These are phyloP conservation scores for Apiospora kogelbergensis DNA, from an alignment of 2,329 filamentous ascomycete species.

Conservation along the genomic window DNA sequence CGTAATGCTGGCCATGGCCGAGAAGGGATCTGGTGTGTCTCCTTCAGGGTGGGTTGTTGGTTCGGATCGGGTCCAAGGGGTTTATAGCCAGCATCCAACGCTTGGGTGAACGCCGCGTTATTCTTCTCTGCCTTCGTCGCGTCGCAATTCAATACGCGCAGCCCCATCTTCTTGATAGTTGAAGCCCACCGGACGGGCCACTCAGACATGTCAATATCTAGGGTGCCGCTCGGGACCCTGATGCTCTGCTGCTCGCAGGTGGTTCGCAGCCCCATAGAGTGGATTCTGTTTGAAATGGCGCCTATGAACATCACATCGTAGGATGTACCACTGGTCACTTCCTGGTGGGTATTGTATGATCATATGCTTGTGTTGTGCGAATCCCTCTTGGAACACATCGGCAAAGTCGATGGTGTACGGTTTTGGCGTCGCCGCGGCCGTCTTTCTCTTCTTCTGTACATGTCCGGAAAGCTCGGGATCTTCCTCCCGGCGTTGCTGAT, in stretches of 20 bases:
- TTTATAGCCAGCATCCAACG: too few species aligned
- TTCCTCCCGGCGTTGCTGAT: not conserved
- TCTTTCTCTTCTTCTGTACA: not conserved
- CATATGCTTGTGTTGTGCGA: not conserved
- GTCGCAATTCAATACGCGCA: too few species aligned
- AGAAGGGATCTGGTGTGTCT: too few species aligned
- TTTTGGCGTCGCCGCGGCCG: not conserved
- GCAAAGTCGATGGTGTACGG: not conserved
- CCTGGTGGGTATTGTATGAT: not conserved
- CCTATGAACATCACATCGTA: not conserved
- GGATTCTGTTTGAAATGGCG: not conserved
- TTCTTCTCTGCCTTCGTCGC: too few species aligned
- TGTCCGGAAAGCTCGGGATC: not conserved
- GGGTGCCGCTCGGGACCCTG: not conserved
- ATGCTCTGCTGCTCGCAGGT: not conserved
- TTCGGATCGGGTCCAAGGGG: too few species aligned
- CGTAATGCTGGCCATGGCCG: not conserved
- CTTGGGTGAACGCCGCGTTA: too few species aligned
- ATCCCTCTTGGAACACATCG: not conserved
- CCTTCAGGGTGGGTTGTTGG: too few species aligned
- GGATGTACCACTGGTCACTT: not conserved
- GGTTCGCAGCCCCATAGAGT: not conserved
- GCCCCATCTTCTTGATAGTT: too few species aligned
- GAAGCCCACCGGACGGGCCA: too few species aligned
- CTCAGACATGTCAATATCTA: too few species aligned